Base-by-base conservation (phyloP, 805 yeast genomes). In the Kodamaea leandrae region DNA sequence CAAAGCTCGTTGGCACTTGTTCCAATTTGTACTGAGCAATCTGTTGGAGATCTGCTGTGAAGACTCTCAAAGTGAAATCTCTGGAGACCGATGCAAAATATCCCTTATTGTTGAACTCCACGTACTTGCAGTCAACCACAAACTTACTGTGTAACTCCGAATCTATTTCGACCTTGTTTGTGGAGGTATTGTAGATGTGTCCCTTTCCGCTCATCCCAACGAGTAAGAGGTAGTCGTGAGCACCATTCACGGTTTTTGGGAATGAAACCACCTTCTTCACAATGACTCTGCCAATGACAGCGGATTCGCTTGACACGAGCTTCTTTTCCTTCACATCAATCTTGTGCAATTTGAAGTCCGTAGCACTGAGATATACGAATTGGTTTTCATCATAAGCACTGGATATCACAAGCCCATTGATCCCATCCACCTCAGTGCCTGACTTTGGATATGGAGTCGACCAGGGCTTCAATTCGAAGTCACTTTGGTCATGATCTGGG, bases 51-150 rank as follows among this genome's bases (percentile, higher is more conserved):
- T 46, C 32, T 1, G 46, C 50, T 6, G 20, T 12, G 6, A 49
- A 43, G 2, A 73, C 36, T 36, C 62, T 68, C 2, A 81, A 40
- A 16, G 53, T 54, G 39, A 66, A 60, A 57, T 83, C 90, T 74
- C 82, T 74, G 3, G 89, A 87, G 46, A 78, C 62, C 1, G 85
- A 73, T 8, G 74, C 64, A 15, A 82, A 49, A 47, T 66, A 72
- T 14, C 65, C 63, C 4, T 53, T 41, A 1, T 41, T 54, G 1
- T 48, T 47, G 28, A 43, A 42, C 1, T 36, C 20, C 3, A 54
- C 46, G 23, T 60, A 26, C 43, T 63, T 65, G 20, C 70, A 64
- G 39, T 70, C 74, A 1, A 68, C 59, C 15, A 74, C 54, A 23
- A 67, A 55, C 33, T 67, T 57, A 17, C 51, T 46, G 41, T 70